phyloP scores from a whole-genome alignment of 1,284 basidiomycete species.

The Ustilago nuda region DNA sequence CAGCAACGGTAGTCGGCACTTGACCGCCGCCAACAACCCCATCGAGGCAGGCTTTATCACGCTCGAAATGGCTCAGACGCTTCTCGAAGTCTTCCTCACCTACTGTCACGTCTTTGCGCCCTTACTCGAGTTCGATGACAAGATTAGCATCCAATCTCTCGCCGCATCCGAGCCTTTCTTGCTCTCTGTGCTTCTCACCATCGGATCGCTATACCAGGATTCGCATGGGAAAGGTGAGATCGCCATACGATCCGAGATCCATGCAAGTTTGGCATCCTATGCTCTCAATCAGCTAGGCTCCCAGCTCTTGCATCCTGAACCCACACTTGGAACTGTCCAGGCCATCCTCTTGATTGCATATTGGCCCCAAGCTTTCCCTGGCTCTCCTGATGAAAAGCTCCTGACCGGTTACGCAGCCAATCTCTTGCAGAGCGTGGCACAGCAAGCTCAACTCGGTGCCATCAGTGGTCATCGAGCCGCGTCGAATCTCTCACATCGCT shows the following conservation, averaged over 20 bases:
- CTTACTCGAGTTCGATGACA: constrained; percentile 36
- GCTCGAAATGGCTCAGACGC: constrained; percentile 34
- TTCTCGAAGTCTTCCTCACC: constrained; percentile 38
- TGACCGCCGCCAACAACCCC: not conserved
- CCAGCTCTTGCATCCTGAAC: constrained; percentile 23
- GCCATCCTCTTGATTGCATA: constrained; percentile 44
- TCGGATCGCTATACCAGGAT: constrained; percentile 37
- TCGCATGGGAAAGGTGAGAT: constrained; percentile 21
- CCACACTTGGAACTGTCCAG: constrained; percentile 33
- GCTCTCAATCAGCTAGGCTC: constrained; percentile 25
- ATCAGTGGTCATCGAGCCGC: constrained; percentile 20
- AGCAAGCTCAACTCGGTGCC: constrained; percentile 1
- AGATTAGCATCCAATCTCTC: constrained; percentile 11
- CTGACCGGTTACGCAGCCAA: constrained; percentile 26
- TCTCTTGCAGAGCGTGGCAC: constrained; percentile 29
- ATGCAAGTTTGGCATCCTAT: constrained; percentile 22
- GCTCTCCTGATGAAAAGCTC: constrained; percentile 37
- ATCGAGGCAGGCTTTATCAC: constrained; percentile 42
- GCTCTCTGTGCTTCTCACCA: constrained; percentile 31
- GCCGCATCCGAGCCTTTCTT: constrained; percentile 37
- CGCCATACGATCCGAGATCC: constrained; percentile 23
- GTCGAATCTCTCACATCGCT: constrained; percentile 19
- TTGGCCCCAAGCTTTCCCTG: constrained; percentile 48
- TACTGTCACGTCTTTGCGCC: constrained; percentile 49
- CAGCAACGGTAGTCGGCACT: constrained; percentile 12